These are phyloP conservation scores for Blastobotrys mokoenaii DNA, from an alignment of 805 yeast species.

Conservation along the genomic window DNA sequence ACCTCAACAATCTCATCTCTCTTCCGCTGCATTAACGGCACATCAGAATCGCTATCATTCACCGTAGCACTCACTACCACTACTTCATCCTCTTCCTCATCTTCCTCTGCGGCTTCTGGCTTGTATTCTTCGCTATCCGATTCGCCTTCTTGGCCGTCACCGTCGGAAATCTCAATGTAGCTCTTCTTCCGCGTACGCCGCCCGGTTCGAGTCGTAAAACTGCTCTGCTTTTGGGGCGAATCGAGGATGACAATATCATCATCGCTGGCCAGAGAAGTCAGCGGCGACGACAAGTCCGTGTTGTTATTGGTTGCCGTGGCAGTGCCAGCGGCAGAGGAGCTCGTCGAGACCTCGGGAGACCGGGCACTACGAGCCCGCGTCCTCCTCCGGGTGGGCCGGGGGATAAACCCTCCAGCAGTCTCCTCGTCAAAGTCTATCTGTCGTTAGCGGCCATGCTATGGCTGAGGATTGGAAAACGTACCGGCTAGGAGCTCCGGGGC, in stretches of 20 bases:
- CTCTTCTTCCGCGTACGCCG: background rate
- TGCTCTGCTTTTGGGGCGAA: too few species aligned
- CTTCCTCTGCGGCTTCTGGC: background rate
- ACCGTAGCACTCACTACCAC: slow-evolving; percentile 3
- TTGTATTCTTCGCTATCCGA: background rate
- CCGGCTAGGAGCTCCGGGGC: too few species aligned
- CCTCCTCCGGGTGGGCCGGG: too few species aligned
- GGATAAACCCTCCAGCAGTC: too few species aligned
- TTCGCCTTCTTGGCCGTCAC: background rate
- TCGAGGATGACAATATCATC: background rate
- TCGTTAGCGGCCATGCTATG: too few species aligned
- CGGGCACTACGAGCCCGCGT: too few species aligned
- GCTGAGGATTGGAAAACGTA: too few species aligned
- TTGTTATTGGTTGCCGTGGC: background rate
- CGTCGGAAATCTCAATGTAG: background rate
- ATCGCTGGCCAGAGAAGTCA: background rate
- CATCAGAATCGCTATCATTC: background rate
- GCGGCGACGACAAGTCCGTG: background rate
- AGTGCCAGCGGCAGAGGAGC: background rate
- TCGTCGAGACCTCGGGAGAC: too few species aligned
- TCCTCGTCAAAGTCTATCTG: too few species aligned
- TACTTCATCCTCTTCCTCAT: slow-evolving; percentile 1
- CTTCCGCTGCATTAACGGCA: too few species aligned
- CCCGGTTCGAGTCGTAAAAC: too few species aligned
- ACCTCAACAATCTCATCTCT: too few species aligned